Conservation (phyloP, 148 eudicot genomes). For the Dianthus caryophyllus region DNA sequence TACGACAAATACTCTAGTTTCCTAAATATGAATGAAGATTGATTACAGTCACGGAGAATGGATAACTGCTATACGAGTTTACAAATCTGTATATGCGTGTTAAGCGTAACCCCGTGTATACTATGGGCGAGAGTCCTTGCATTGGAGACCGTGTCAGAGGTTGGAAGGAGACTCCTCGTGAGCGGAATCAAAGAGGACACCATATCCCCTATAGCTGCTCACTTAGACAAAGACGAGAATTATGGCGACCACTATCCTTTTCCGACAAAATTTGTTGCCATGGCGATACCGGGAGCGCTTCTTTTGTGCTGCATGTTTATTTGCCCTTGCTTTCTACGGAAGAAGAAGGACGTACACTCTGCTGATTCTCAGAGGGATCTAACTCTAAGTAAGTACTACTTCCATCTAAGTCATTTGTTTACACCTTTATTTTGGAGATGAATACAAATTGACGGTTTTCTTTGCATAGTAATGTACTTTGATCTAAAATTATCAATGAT, state of each 20-base stretch:
- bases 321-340: conserved; percentile 66
- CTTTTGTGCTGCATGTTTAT: conserved; percentile 50
- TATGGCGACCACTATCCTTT: conserved; percentile 22
- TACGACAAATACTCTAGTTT: neutral
- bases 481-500: too few relatives aligned
- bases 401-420: too few relatives aligned
- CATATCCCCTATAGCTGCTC: conserved; percentile 16
- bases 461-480: too few relatives aligned
- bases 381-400: conserved; percentile 62
- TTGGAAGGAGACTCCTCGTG: conserved; percentile 51
- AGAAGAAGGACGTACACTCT: conserved; percentile 42
- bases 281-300: conserved; percentile 61
- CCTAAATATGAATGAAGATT: conserved; percentile 11
- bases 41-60: conserved; percentile 28
- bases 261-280: conserved; percentile 41
- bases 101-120: conserved; percentile 39
- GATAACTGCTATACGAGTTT: conserved; percentile 19
- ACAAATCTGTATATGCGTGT: conserved; percentile 30
- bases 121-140: conserved; percentile 27
- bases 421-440: too few relatives aligned
- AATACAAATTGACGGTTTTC: too few relatives aligned
- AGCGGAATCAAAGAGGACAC: conserved; percentile 29
- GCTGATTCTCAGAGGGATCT: conserved; percentile 50
- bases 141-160: conserved; percentile 18
- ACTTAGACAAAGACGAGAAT: conserved; percentile 24